A percentile compares a stretch with the other conserved stretches of the same genome.
Evolutionary conservation across 306 rosid genomes (phyloP).

Genomic region (Gastrolobium bilobum): DNA sequence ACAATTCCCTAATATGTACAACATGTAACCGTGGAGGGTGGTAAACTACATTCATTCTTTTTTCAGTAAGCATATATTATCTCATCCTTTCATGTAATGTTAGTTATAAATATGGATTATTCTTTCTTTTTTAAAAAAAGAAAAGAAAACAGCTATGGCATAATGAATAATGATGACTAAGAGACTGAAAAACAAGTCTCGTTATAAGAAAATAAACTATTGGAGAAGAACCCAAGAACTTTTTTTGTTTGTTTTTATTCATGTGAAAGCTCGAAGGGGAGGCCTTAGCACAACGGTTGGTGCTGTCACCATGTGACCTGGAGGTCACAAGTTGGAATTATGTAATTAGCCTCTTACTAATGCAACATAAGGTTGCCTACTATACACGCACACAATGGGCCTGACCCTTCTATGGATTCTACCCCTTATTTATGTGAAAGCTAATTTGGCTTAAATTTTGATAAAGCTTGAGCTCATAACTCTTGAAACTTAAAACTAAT

Average conservation of each 20-base stretch:
- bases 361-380: too few species aligned
- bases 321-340: too few species aligned
- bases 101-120: not conserved
- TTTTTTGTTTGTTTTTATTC: not conserved
- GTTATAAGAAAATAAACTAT: not conserved
- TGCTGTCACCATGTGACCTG: too few species aligned
- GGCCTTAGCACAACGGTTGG: too few species aligned
- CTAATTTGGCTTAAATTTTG: slow-evolving; percentile 3
- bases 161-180: not conserved
- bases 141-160: not conserved
- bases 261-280: not conserved
- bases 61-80: not conserved
- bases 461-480: not conserved
- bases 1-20: too few species aligned
- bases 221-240: not conserved
- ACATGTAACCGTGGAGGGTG: too few species aligned
- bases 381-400: too few species aligned
- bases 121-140: too few species aligned
- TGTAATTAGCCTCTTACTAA: too few species aligned
- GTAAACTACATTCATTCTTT: not conserved
- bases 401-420: too few species aligned
- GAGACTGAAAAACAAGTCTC: slow-evolving; percentile 7
- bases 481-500: not conserved
- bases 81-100: slow-evolving; percentile 10
- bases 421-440: too few species aligned